Conservation (phyloP, 179 eudicot species). For the Drosera spatulata region DNA sequence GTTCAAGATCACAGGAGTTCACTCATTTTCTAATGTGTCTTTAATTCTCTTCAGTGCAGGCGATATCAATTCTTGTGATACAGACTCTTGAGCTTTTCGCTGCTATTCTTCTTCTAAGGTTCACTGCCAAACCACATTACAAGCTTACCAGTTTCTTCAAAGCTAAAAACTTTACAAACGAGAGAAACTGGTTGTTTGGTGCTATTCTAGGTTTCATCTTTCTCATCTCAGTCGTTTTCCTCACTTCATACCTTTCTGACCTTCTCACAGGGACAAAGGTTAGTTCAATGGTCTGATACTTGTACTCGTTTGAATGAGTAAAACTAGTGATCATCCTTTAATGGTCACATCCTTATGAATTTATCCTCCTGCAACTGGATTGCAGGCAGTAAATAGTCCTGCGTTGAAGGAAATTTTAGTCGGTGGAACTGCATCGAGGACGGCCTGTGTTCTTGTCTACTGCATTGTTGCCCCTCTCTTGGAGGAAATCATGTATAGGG, state of each 20-base stretch:
- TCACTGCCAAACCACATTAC: slow-evolving; percentile 32
- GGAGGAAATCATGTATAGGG: slow-evolving; percentile 74
- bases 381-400: slow-evolving; percentile 54
- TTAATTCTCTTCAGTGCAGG: slow-evolving; percentile 28
- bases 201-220: slow-evolving; percentile 47
- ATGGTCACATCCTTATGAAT: background rate
- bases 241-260: slow-evolving; percentile 49
- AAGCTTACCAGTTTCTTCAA: slow-evolving; percentile 30
- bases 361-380: background rate
- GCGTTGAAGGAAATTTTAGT: slow-evolving; percentile 54
- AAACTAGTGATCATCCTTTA: no score
- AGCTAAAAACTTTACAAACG: slow-evolving; percentile 20
- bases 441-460: slow-evolving; percentile 46
- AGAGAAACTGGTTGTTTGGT: slow-evolving; percentile 58
- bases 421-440: slow-evolving; percentile 29
- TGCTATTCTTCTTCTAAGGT: slow-evolving; percentile 41
- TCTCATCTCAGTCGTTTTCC: slow-evolving; percentile 43
- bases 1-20: no score
- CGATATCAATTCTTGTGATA: slow-evolving; percentile 37
- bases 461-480: slow-evolving; percentile 65
- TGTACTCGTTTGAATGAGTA: no score
- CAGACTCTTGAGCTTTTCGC: slow-evolving; percentile 51
- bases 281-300: slow-evolving; percentile 1
- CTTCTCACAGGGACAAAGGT: slow-evolving; percentile 48
- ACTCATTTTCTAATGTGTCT: slow-evolving; percentile 1